Conservation (phyloP, 768 basidiomycete genomes). For the Lenzites betulinus region DNA sequence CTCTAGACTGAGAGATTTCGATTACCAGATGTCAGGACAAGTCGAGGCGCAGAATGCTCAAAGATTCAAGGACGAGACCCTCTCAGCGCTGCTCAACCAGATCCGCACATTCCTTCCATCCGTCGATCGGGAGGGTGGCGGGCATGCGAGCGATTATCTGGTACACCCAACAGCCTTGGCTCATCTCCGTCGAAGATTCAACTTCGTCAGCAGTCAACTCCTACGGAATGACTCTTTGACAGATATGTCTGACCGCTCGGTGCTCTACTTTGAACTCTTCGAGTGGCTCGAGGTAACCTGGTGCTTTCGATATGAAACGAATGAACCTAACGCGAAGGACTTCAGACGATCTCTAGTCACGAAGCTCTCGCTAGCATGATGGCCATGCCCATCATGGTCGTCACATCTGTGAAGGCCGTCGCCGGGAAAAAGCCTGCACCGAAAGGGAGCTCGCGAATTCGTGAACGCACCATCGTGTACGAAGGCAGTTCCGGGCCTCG, state of each 20-base stretch:
- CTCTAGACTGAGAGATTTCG: not conserved
- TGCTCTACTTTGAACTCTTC: conserved; percentile 86
- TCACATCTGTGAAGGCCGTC: conserved; percentile 65
- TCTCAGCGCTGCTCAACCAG: conserved; percentile 64
- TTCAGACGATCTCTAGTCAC: conserved; percentile 87
- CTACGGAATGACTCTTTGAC: conserved; percentile 90
- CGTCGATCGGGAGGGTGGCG: conserved; percentile 71
- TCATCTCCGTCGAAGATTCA: conserved; percentile 89
- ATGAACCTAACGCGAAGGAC: conserved; percentile 7
- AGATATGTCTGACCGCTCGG: conserved; percentile 88
- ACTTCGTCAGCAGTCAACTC: conserved; percentile 81
- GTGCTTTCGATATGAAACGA: not conserved
- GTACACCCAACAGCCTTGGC: conserved; percentile 92
- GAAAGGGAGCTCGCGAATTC: conserved; percentile 51
- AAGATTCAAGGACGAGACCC: conserved; percentile 68
- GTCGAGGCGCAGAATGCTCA: conserved; percentile 77
- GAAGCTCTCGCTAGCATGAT: conserved; percentile 94
- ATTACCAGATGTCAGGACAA: conserved; percentile 56
- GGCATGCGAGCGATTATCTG: conserved; percentile 84
- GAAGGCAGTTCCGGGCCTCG: conserved; percentile 91
- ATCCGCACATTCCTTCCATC: conserved; percentile 88
- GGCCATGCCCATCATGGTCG: conserved; percentile 96
- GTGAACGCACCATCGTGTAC: conserved; percentile 84
- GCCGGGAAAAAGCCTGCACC: conserved; percentile 52
- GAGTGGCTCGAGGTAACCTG: conserved; percentile 84